phyloP scores from a whole-genome alignment of 108 stramenopile species.

The Cyclotella atomus region DNA sequence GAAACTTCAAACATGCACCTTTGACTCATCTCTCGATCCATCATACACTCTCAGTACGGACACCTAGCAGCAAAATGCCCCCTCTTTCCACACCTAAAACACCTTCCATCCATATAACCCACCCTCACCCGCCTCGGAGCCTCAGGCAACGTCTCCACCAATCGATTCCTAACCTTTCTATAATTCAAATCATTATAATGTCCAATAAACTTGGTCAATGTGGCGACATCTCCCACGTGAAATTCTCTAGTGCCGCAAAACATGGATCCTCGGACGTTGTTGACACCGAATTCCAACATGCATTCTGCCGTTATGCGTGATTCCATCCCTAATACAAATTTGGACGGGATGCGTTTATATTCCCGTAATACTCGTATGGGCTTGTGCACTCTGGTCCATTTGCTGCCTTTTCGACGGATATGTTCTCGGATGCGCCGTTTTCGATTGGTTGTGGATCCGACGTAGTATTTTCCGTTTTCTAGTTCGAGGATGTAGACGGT shows the following conservation, averaged over 20 bases:
- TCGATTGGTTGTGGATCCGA: conserved; percentile 64
- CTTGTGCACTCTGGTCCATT: conserved; percentile 61
- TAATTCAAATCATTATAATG: conserved; percentile 73
- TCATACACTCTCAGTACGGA: conserved; percentile 11
- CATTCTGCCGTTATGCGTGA: conserved; percentile 60
- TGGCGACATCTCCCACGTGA: conserved; percentile 48
- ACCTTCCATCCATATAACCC: conserved; percentile 14
- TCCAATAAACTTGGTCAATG: conserved; percentile 63
- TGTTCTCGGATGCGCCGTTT: conserved; percentile 57
- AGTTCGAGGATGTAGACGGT: conserved; percentile 73
- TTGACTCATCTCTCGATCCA: too few relatives aligned
- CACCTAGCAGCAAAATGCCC: conserved; percentile 44
- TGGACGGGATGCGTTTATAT: conserved; percentile 54
- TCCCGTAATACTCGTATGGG: conserved; percentile 52
- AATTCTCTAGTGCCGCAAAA: conserved; percentile 55
- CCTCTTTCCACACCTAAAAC: conserved; percentile 44
- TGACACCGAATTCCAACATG: conserved; percentile 64
- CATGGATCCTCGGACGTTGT: conserved; percentile 70
- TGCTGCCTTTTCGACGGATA: conserved; percentile 50
- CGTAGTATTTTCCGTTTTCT: conserved; percentile 66
- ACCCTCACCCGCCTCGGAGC: not conserved
- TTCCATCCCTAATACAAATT: conserved; percentile 61
- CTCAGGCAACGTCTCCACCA: conserved; percentile 22
- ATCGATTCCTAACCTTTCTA: conserved; percentile 28
- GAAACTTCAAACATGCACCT: too few relatives aligned